Conservation (phyloP, 2,329 filamentous ascomycete species). For the Arachnomyces sp. region DNA sequence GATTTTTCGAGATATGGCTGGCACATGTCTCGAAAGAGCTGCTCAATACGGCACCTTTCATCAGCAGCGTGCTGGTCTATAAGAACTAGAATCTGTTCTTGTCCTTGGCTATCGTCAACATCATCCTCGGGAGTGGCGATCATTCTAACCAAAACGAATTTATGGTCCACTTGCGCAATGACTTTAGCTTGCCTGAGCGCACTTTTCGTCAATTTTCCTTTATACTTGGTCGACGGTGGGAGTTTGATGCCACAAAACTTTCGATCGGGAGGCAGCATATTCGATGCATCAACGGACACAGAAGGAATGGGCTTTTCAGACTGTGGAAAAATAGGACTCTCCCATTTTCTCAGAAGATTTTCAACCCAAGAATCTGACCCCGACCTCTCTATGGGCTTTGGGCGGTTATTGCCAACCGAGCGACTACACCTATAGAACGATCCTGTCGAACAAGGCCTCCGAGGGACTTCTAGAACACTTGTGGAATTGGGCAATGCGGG, state of each 20-base stretch:
- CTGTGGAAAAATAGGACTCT: conserved; percentile 66
- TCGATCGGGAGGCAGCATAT: background rate
- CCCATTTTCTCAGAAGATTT: conserved; percentile 57
- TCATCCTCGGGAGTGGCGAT: conserved; percentile 5
- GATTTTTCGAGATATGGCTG: conserved; percentile 10
- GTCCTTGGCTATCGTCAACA: background rate
- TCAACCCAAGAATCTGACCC: conserved; percentile 49
- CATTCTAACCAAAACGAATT: conserved; percentile 73
- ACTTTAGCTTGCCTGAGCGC: conserved; percentile 56
- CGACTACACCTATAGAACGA: conserved; percentile 7
- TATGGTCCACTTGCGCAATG: conserved; percentile 77
- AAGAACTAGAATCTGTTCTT: conserved; percentile 53
- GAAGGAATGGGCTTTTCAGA: conserved; percentile 38
- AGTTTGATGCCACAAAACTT: conserved; percentile 15
- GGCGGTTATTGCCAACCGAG: conserved; percentile 8
- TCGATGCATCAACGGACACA: conserved; percentile 20
- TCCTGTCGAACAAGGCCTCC: conserved; percentile 14
- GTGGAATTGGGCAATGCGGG: conserved; percentile 11
- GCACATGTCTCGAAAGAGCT: conserved; percentile 56
- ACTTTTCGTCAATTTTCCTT: conserved; percentile 51
- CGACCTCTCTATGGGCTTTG: conserved; percentile 13
- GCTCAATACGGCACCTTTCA: conserved; percentile 74
- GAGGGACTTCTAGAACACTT: conserved; percentile 2
- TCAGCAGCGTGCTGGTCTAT: conserved; percentile 95
- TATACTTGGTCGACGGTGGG: conserved; percentile 22